Conservation (phyloP, 192 early-diverging fungal species). For the Linnemannia exigua region DNA sequence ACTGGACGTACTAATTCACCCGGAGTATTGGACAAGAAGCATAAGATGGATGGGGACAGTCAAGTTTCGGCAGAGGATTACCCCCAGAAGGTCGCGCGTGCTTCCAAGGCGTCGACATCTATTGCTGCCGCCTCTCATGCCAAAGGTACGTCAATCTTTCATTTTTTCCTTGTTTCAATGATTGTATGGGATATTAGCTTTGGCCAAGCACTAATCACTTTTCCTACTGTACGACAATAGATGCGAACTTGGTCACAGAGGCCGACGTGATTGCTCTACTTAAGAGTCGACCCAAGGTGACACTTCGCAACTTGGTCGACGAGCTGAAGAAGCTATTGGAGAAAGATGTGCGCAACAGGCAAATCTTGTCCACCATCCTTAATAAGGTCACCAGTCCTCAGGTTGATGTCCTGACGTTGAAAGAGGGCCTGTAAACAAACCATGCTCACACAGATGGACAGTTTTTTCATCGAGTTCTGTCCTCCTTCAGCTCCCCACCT, state of each 20-base stretch:
- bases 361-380: conserved; percentile 58
- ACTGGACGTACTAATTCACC: conserved; percentile 8
- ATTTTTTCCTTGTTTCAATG: not conserved
- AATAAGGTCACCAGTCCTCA: conserved; percentile 58
- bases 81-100: conserved; percentile 39
- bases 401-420: conserved; percentile 32
- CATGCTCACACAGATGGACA: too few species aligned
- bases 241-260: conserved; percentile 71
- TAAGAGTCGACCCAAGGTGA: conserved; percentile 65
- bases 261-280: conserved; percentile 75
- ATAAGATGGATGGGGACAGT: conserved; percentile 19
- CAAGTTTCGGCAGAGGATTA: conserved; percentile 24
- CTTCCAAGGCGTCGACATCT: conserved; percentile 7
- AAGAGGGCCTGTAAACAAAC: conserved; percentile 26
- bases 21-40: conserved; percentile 18
- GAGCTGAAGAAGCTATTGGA: conserved; percentile 74
- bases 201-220: not conserved
- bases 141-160: conserved; percentile 19
- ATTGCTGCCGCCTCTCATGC: not conserved
- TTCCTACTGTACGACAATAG: not conserved
- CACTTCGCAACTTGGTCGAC: conserved; percentile 74
- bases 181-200: not conserved
- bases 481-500: too few species aligned
- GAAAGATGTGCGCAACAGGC: conserved; percentile 61
- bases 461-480: not conserved